Conservation (phyloP, 805 yeast species). For the Wickerhamiella nectarea region DNA sequence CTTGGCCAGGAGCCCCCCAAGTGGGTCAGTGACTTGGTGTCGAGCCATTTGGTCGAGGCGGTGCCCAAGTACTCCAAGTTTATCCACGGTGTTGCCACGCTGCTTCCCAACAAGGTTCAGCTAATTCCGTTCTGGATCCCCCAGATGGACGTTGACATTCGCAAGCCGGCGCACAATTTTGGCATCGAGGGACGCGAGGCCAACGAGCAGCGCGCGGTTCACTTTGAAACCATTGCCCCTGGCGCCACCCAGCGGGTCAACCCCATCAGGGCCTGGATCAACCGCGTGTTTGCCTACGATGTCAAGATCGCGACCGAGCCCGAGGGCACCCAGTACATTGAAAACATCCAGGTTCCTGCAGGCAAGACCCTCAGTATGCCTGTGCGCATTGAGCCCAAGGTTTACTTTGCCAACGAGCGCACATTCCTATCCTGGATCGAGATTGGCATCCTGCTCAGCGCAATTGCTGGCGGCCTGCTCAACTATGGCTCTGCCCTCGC, state of each 20-base stretch:
- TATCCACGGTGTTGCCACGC: conserved; percentile 91
- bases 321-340: conserved; percentile 48
- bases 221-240: background rate
- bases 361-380: conserved; percentile 88
- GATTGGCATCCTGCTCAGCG: conserved; percentile 74
- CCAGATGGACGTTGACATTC: conserved; percentile 89
- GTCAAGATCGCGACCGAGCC: conserved; percentile 39
- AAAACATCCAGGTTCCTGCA: conserved; percentile 54
- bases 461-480: conserved; percentile 74
- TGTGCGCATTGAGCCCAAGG: conserved; percentile 94
- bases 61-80: conserved; percentile 96
- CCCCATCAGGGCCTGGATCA: conserved; percentile 10
- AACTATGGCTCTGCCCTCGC: conserved; percentile 71
- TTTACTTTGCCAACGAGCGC: conserved; percentile 96
- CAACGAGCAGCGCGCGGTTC: conserved; percentile 9
- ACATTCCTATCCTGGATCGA: conserved; percentile 90
- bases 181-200: conserved; percentile 44
- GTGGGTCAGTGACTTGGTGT: conserved; percentile 88
- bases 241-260: conserved; percentile 8
- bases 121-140: conserved; percentile 95
- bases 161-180: conserved; percentile 64
- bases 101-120: conserved; percentile 69
- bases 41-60: conserved; percentile 91
- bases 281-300: conserved; percentile 15
- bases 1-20: conserved; percentile 97